Percentiles rank a stretch among this genome's conserved stretches.
Evolutionary conservation across 208 protist species (phyloP).

Genomic region (Trypanosoma cruzi): DNA sequence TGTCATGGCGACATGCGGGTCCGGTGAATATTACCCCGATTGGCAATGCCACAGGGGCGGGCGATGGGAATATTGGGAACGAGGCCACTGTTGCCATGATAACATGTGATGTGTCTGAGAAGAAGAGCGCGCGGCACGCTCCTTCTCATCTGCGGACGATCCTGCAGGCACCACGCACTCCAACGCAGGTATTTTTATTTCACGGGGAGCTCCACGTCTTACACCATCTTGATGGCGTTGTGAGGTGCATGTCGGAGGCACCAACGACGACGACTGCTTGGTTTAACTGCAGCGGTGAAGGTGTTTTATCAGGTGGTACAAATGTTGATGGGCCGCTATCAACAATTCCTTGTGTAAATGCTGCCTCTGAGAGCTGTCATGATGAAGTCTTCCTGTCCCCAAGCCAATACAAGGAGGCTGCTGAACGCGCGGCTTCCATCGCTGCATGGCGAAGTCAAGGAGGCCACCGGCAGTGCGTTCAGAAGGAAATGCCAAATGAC

Average conservation of each 20-base stretch:
- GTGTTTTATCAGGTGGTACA: neutral
- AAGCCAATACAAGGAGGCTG: too few species aligned
- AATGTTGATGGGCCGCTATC: neutral
- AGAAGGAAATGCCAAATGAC: neutral
- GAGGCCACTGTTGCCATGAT: too few species aligned
- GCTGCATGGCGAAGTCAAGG: neutral
- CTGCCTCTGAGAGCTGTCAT: too few species aligned
- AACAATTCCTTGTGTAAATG: too few species aligned
- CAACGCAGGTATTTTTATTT: slow-evolving; percentile 27
- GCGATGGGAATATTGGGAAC: too few species aligned
- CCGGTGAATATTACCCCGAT: too few species aligned
- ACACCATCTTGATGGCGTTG: slow-evolving; percentile 20
- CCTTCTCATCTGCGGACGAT: neutral
- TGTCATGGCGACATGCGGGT: neutral
- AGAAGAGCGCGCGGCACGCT: slow-evolving; percentile 12
- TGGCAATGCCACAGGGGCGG: neutral
- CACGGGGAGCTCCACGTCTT: slow-evolving; percentile 27
- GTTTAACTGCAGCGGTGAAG: too few species aligned
- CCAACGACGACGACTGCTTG: too few species aligned
- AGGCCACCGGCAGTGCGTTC: neutral
- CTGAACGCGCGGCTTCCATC: too few species aligned
- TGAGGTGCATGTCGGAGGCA: neutral
- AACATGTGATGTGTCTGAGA: neutral
- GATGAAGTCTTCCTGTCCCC: too few species aligned
- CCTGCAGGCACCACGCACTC: neutral